A percentile compares a stretch with the other conserved stretches of the same genome.
phyloP scores from a whole-genome alignment of 2,329 filamentous ascomycete genomes.

The Phialocephala subalpina region DNA sequence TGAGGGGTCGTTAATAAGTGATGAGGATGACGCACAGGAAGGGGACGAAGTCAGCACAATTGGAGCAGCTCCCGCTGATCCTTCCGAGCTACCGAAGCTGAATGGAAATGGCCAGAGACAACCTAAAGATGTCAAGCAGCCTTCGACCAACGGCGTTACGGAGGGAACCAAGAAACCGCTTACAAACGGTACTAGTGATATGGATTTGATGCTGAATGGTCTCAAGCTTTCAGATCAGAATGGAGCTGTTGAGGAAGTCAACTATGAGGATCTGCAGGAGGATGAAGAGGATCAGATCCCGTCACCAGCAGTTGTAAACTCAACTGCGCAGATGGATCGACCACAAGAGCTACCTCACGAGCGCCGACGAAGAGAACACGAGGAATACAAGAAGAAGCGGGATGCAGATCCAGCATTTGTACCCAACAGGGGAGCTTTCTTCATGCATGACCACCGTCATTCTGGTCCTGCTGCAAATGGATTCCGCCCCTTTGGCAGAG shows the following conservation, averaged over 20 bases:
- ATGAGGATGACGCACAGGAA: conserved; percentile 66
- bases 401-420: conserved; percentile 93
- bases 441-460: conserved; percentile 93
- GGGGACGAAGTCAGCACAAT: conserved; percentile 72
- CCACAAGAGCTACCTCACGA: conserved; percentile 69
- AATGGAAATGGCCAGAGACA: conserved; percentile 47
- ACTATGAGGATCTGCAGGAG: conserved; percentile 44
- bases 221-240: conserved; percentile 41
- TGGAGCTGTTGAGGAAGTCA: conserved; percentile 35
- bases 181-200: conserved; percentile 53
- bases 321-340: conserved; percentile 49
- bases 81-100: conserved; percentile 35
- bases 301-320: conserved; percentile 44
- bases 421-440: conserved; percentile 92
- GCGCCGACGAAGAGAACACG: conserved; percentile 82
- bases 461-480: conserved; percentile 80
- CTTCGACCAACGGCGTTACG: conserved; percentile 39
- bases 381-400: conserved; percentile 87
- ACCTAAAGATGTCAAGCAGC: conserved; percentile 40
- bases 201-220: conserved; percentile 66
- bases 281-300: conserved; percentile 38
- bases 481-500: conserved; percentile 75
- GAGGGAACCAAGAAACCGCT: conserved; percentile 50
- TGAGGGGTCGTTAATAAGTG: conserved; percentile 68
- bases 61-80: conserved; percentile 62